phyloP scores from a whole-genome alignment of 1,284 basidiomycete genomes.

The Takashimella koratensis region DNA sequence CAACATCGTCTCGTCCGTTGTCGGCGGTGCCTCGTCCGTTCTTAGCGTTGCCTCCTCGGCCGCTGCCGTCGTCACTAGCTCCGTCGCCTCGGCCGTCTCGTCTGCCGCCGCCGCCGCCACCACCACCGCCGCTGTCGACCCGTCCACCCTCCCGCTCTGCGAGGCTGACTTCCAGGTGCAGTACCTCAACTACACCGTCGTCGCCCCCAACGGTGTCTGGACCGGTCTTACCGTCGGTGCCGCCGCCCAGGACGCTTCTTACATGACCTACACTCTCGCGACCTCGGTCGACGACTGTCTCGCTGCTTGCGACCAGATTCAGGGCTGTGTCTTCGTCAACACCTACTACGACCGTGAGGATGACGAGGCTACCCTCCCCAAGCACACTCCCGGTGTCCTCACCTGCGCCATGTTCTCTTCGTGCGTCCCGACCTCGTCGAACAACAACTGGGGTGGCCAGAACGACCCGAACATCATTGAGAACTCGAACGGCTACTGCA shows the following conservation, averaged over 20 bases:
- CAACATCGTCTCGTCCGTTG: slow-evolving; percentile 54
- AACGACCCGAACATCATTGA: slow-evolving; percentile 30
- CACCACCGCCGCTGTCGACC: slow-evolving; percentile 7
- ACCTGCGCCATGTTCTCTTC: slow-evolving; percentile 31
- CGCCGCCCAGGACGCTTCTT: slow-evolving; percentile 26
- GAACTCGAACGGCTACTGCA: slow-evolving; percentile 32
- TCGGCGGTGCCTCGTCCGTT: slow-evolving; percentile 30
- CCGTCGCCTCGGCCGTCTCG: slow-evolving; percentile 1
- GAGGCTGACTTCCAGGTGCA: slow-evolving; percentile 21
- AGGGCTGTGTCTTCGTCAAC: slow-evolving; percentile 24
- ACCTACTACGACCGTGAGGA: slow-evolving; percentile 29
- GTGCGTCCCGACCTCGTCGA: slow-evolving; percentile 22
- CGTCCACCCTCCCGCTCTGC: slow-evolving; percentile 21
- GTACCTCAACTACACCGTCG: slow-evolving; percentile 27
- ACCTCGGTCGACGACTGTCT: slow-evolving; percentile 26
- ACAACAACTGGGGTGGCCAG: slow-evolving; percentile 31
- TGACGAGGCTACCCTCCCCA: slow-evolving; percentile 23
- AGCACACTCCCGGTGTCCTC: slow-evolving; percentile 28
- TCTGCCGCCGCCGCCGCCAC: slow-evolving; percentile 1
- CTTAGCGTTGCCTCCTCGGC: slow-evolving; percentile 6
- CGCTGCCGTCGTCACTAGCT: background rate
- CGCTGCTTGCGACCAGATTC: slow-evolving; percentile 24
- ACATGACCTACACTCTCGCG: slow-evolving; percentile 37
- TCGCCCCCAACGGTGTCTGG: slow-evolving; percentile 30
- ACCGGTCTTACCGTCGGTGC: slow-evolving; percentile 25